Base-by-base conservation (phyloP, 108 stramenopile species). In the Aurantiochytrium sp. region DNA sequence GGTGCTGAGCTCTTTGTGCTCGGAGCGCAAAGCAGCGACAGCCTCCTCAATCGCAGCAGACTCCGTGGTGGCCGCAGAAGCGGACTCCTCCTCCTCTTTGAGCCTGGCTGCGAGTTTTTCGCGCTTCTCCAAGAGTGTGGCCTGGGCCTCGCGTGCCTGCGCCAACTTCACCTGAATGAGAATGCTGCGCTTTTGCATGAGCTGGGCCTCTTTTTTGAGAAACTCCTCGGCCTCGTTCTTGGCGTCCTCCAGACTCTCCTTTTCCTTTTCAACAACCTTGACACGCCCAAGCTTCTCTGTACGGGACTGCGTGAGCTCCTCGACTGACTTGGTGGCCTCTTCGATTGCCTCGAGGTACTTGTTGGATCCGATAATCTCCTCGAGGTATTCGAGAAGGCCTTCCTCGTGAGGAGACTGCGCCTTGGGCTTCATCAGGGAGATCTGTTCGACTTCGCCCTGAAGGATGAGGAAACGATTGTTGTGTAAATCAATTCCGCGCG, bases 351-450 rank as follows among this genome's bases (percentile, higher is more conserved):
- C 96, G 25, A 99, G 95, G 90, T 92, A 98, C 72, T 96, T 95
- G 93, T 98, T 97, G 44, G 94, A 95, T 44, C 99, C 99, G 90
- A 99, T 99, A 69, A 99, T 99, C 89, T 99, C 99, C 90, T 99
- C 99, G 59, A 99, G 92, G 91, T 98, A 99, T 88, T 98, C 99
- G 60, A 99, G 91, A n/a, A 99, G 92, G 25, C 99, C 99, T 53
- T 98, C 98, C 90, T 99, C 98, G 83, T 96, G 91, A 87, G 97
- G 95, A 47, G 89, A 95, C 90, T 96, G 53, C 28, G 88, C 92
- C 95, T 98, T 99, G 92, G 99, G 99, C 51, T 97, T 95, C 99
- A 99, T 99, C 97, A 98, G 97, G 58, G 96, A 95, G 87, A 99
- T 99, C 97, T 98, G 96, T 91, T 98, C 98, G 25, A 98, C 98